These are phyloP conservation scores for Teratosphaeria gauchensis DNA, from an alignment of 2,329 filamentous ascomycete genomes.

Conservation along the genomic window DNA sequence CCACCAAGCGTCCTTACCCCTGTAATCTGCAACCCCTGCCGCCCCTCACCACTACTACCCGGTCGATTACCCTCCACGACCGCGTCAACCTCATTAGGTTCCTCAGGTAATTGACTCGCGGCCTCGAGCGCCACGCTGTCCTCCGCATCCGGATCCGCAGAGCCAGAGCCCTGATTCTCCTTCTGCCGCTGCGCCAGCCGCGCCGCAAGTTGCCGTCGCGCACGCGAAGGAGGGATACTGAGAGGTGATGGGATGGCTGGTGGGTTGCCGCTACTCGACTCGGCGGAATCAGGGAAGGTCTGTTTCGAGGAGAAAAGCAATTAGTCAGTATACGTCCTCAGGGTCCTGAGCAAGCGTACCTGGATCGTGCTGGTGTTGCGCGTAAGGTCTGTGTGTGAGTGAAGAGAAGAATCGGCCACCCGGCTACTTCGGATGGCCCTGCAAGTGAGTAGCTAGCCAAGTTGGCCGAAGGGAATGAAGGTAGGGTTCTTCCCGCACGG, in stretches of 20 bases:
- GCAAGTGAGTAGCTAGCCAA: background rate
- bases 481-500: background rate
- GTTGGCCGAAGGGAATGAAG: background rate
- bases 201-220: constrained; percentile 81
- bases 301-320: background rate
- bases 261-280: constrained; percentile 6
- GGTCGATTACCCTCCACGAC: background rate
- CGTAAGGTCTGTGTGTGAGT: background rate
- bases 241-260: constrained; percentile 62
- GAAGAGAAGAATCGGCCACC: background rate
- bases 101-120: constrained; percentile 21
- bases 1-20: constrained; percentile 14
- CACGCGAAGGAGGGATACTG: constrained; percentile 77
- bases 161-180: constrained; percentile 16
- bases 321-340: constrained; percentile 7
- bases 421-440: background rate
- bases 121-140: constrained; percentile 22
- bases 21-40: constrained; percentile 15
- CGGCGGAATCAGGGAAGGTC: constrained; percentile 1
- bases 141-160: constrained; percentile 22
- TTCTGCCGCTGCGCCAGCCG: constrained; percentile 52
- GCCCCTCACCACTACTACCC: background rate
- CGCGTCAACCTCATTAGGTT: constrained; percentile 14
- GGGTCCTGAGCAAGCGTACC: constrained; percentile 4
- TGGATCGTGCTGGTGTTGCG: background rate